phyloP scores from a whole-genome alignment of 495 filamentous ascomycete species.

The Xylaria bambusicola region DNA sequence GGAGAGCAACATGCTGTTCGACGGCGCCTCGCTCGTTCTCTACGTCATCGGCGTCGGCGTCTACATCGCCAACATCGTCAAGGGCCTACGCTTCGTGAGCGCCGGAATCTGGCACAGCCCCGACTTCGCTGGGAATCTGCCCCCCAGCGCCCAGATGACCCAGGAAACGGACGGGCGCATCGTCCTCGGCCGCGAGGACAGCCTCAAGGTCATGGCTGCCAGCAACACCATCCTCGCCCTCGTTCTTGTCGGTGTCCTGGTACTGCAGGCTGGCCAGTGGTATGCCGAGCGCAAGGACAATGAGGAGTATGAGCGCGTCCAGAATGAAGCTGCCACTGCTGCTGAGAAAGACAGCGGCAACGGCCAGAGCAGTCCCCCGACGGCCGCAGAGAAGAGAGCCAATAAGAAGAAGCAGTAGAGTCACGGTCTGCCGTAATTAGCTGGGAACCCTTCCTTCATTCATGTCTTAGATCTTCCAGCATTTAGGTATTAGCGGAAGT shows the following conservation, averaged over 20 bases:
- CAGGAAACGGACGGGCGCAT: conserved; percentile 42
- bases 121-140: conserved; percentile 38
- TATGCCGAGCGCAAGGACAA: conserved; percentile 93
- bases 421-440: no score
- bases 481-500: no score
- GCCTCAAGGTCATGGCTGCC: conserved; percentile 84
- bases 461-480: not conserved
- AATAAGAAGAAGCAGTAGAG: conserved; percentile 43
- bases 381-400: conserved; percentile 34
- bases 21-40: conserved; percentile 85
- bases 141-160: conserved; percentile 43
- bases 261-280: conserved; percentile 97
- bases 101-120: conserved; percentile 55
- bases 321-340: conserved; percentile 55
- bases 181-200: conserved; percentile 74
- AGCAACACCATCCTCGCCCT: conserved; percentile 94
- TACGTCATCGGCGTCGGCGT: conserved; percentile 91
- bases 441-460: not conserved
- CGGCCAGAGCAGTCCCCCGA: conserved; percentile 23
- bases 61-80: conserved; percentile 92
- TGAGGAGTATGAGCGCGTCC: conserved; percentile 70
- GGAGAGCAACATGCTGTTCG: conserved; percentile 94
- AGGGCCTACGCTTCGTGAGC: conserved; percentile 79
- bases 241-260: conserved; percentile 85
- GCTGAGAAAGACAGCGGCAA: conserved; percentile 39